Evolutionary conservation across 2,329 filamentous ascomycete genomes (phyloP).

Genomic region (Apiospora kogelbergensis): DNA sequence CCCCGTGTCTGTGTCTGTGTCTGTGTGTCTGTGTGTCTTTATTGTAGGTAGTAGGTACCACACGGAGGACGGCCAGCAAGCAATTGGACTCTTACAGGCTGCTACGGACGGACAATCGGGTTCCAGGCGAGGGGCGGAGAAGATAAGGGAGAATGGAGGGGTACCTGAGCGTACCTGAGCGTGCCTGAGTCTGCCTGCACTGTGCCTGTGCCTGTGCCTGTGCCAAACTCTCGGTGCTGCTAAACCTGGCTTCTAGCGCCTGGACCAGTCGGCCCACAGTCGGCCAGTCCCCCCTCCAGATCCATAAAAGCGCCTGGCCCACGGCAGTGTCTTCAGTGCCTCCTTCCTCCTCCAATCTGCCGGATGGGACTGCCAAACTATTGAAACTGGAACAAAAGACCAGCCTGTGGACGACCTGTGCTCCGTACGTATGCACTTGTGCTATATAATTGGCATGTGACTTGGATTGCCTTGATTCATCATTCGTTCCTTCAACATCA

Average conservation of each 20-base stretch:
- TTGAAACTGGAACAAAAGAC: neutral
- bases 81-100: neutral
- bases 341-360: neutral
- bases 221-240: neutral
- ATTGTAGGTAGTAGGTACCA: neutral
- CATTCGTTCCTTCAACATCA: neutral
- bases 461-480: neutral
- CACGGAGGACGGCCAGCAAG: neutral
- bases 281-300: no score
- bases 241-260: neutral
- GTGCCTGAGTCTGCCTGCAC: neutral
- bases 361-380: neutral
- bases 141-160: neutral
- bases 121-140: neutral
- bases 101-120: no score
- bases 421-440: no score
- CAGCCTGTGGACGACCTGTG: neutral
- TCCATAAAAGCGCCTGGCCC: neutral
- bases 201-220: neutral
- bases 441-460: neutral
- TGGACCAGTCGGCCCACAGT: no score
- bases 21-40: neutral
- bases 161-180: neutral
- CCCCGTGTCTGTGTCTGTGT: neutral
- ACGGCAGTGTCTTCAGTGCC: no score